Base-by-base conservation (phyloP, 2,329 filamentous ascomycete species). In the Exophiala sp. region DNA sequence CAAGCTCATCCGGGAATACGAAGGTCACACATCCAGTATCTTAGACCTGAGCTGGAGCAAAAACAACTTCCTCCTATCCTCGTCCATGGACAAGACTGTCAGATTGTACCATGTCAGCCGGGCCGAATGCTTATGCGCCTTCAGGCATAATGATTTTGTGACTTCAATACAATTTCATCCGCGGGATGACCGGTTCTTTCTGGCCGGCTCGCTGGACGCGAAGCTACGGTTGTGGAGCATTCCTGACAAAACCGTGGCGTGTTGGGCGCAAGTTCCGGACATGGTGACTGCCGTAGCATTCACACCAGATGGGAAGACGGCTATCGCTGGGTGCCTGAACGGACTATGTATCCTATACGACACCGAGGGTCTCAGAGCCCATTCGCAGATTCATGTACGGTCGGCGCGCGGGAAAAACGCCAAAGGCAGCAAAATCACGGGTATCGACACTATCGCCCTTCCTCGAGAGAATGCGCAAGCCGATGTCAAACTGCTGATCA, bases 71-170 rank as follows among this genome's bases (percentile, higher is more conserved):
- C 69, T 98, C 22, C 75, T 98, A 13, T 96, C 91, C 2, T 94
- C 90, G 0, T 95, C 90, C 0, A 96, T 97, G 89, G 93, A 98
- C 66, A 96, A 96, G 72, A 95, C 90, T 0, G 93, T 98, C 10
- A 80, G 88, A 11, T 69, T 98, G 41, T 98, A 93, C 91, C 93
- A 98, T 68, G 77, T 93, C 55, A 91, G 81, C 64, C 78, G 91
- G 45, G 69, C 77, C 2, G 90, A 97, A 63, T 96, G 89, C 62
- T 74, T 98, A 0, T 95, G 89, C 67, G 89, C 86, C 1, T 98
- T 97, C 71, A 88, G 90, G 62, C 93, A 97, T 68, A 88, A 83
- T 61, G 93, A 98, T 65, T 89, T 96, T 60, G 91, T 97, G 40
- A 95, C 93, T 0, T 91, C 89, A 1, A 90, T 98, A 43, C 82